phyloP scores from a whole-genome alignment of 2,329 filamentous ascomycete species.

The Trichophyton equinum region DNA sequence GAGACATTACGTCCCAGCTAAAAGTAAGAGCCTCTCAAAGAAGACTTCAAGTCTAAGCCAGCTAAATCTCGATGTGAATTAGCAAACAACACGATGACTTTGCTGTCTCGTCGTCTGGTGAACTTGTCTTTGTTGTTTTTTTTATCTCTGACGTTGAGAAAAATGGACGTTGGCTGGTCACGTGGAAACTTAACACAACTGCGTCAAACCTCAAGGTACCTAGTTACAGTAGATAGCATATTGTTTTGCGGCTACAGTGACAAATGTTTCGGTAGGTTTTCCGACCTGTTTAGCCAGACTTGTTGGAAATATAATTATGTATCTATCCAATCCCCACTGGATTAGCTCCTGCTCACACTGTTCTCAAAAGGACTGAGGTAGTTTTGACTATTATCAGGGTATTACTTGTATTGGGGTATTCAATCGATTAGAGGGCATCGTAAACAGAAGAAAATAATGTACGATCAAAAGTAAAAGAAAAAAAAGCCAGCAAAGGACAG shows the following conservation, averaged over 20 bases:
- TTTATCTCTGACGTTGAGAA: no score
- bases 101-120: no score
- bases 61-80: neutral
- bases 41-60: neutral
- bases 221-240: no score
- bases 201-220: no score
- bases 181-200: no score
- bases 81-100: no score
- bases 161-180: no score
- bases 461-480: no score
- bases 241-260: no score
- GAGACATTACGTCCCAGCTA: slow-evolving; percentile 24
- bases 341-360: neutral
- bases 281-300: neutral
- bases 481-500: no score
- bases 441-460: neutral
- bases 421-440: neutral
- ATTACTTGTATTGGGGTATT: neutral
- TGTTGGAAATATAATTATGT: neutral
- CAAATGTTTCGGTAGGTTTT: no score
- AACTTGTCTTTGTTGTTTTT: no score
- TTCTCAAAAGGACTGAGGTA: neutral
- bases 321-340: neutral
- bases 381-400: neutral
- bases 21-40: slow-evolving; percentile 1